Evolutionary conservation across 495 filamentous ascomycete species (phyloP).

Genomic region (Gamarada debralockiae): DNA sequence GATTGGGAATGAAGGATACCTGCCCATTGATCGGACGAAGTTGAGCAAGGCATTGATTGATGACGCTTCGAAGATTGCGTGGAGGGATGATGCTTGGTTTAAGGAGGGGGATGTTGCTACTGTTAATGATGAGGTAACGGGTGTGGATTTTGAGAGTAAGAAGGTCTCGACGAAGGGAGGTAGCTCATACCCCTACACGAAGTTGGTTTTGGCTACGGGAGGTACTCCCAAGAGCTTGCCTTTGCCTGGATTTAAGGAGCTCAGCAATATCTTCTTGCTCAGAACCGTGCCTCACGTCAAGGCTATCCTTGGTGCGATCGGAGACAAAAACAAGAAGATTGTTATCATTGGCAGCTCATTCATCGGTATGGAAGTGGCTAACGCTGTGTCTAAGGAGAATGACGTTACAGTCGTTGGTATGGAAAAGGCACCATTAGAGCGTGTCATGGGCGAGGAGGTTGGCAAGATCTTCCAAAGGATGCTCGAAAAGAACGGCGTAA

Average conservation of each 20-base stretch:
- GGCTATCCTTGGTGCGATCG: constrained; percentile 70
- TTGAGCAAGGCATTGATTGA: constrained; percentile 89
- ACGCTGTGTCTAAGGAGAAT: constrained; percentile 68
- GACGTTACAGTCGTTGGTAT: constrained; percentile 88
- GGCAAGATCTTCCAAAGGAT: constrained; percentile 73
- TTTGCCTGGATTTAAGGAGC: constrained; percentile 77
- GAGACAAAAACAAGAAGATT: constrained; percentile 85
- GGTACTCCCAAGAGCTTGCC: constrained; percentile 76
- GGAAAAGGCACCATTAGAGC: constrained; percentile 82
- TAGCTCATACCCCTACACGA: constrained; percentile 70
- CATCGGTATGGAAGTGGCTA: constrained; percentile 94
- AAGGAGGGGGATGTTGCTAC: constrained; percentile 68
- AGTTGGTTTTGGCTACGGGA: constrained; percentile 85
- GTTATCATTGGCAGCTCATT: constrained; percentile 90
- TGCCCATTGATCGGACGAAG: constrained; percentile 90
- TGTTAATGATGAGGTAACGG: constrained; percentile 69
- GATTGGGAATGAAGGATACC: constrained; percentile 77
- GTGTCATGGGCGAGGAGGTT: constrained; percentile 78
- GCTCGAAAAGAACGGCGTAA: constrained; percentile 81
- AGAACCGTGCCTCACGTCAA: constrained; percentile 71
- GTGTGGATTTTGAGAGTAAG: constrained; percentile 71
- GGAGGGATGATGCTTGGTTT: constrained; percentile 73
- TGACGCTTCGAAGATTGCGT: constrained; percentile 74
- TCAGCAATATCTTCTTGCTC: constrained; percentile 82
- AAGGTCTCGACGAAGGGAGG: constrained; percentile 69